These are phyloP conservation scores for Candida takata DNA, from an alignment of 805 yeast genomes.

Conservation along the genomic window DNA sequence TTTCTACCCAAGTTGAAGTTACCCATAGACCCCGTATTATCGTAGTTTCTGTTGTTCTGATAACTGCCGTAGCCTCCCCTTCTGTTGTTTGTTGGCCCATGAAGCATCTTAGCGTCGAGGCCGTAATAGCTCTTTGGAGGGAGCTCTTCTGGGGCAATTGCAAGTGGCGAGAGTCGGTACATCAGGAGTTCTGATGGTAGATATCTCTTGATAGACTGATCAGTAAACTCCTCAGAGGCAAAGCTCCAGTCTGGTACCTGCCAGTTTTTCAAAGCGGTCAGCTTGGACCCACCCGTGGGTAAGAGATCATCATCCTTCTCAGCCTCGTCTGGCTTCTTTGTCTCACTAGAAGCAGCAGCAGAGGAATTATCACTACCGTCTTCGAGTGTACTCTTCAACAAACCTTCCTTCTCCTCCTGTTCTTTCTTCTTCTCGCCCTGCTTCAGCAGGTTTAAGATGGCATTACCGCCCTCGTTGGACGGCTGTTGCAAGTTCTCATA, in stretches of 20 bases:
- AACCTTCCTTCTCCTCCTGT: conserved; percentile 16
- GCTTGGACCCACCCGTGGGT: conserved; percentile 3
- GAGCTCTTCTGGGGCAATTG: conserved; percentile 12
- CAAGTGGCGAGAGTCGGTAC: conserved; percentile 11
- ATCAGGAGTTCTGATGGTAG: conserved; percentile 17
- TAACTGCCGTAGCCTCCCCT: conserved; percentile 9
- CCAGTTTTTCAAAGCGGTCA: conserved; percentile 9
- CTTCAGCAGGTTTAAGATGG: conserved; percentile 19
- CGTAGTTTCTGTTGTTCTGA: conserved; percentile 8
- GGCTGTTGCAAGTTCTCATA: neutral
- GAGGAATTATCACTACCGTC: neutral
- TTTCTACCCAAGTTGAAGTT: conserved; percentile 20
- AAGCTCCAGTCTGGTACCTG: conserved; percentile 19
- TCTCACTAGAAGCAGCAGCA: conserved; percentile 4
- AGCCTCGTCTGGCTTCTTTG: neutral
- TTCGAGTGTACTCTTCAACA: neutral
- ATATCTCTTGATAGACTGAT: conserved; percentile 13
- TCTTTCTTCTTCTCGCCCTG: conserved; percentile 22
- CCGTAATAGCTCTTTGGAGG: conserved; percentile 21
- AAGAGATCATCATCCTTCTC: conserved; percentile 1
- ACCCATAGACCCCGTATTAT: conserved; percentile 25
- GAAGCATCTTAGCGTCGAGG: conserved; percentile 10
- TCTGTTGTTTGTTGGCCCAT: conserved; percentile 5
- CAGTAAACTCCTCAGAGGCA: conserved; percentile 2
- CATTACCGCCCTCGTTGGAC: conserved; percentile 14